Evolutionary conservation across 2,329 filamentous ascomycete species (phyloP).

Genomic region (Salinomyces thailandicus): DNA sequence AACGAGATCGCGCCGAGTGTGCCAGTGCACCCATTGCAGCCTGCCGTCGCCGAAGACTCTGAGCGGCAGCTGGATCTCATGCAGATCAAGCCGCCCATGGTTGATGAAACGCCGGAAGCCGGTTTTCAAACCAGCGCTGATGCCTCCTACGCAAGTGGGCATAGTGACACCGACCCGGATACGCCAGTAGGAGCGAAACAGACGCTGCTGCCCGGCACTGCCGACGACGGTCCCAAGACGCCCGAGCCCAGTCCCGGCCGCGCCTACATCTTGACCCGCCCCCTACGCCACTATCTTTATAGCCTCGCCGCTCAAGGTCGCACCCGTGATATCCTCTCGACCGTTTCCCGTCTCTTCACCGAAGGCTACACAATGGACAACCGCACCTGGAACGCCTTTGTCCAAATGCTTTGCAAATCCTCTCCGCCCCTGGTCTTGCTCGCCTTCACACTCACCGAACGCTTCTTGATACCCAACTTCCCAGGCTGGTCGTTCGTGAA

Average conservation of each 20-base stretch:
- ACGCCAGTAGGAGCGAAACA: neutral
- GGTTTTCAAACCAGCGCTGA: conserved; percentile 3
- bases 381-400: conserved; percentile 69
- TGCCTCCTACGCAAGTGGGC: neutral
- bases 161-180: neutral
- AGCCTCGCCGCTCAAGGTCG: conserved; percentile 45
- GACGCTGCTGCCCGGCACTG: neutral
- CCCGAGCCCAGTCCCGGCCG: conserved; percentile 5
- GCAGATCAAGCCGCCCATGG: conserved; percentile 1
- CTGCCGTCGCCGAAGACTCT: neutral
- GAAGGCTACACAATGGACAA: conserved; percentile 66
- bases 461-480: conserved; percentile 67
- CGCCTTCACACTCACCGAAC: conserved; percentile 67
- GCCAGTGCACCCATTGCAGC: conserved; percentile 12
- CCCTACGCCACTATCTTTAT: conserved; percentile 43
- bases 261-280: conserved; percentile 29
- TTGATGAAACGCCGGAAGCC: conserved; percentile 5
- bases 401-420: conserved; percentile 55
- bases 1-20: conserved; percentile 23
- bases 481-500: conserved; percentile 52
- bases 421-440: conserved; percentile 42
- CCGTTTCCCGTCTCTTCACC: conserved; percentile 46
- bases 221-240: neutral
- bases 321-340: conserved; percentile 21
- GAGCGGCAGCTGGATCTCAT: conserved; percentile 1